Evolutionary conservation across 1,139 yeast genomes (phyloP).

Genomic region (Komagataea norvegica): DNA sequence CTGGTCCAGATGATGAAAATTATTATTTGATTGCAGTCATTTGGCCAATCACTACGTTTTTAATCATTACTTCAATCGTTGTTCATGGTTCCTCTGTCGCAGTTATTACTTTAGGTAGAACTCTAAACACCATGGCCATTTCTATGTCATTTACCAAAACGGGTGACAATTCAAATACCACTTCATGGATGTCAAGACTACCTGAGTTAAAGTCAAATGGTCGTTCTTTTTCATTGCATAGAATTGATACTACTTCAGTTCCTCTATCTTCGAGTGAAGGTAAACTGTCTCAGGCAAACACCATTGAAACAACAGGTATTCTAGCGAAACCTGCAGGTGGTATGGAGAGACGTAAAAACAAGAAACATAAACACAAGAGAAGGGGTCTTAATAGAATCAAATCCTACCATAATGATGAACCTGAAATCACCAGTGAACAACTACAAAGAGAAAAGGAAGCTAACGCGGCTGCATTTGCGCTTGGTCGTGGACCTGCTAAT

Average conservation of each 20-base stretch:
- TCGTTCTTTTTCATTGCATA: slow-evolving; percentile 72
- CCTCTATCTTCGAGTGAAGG: slow-evolving; percentile 20
- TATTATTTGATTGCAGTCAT: slow-evolving; percentile 68
- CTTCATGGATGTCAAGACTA: slow-evolving; percentile 82
- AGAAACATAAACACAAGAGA: slow-evolving; percentile 32
- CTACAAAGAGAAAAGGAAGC: slow-evolving; percentile 37
- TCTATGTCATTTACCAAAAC: slow-evolving; percentile 86
- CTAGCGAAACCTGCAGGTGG: slow-evolving; percentile 83
- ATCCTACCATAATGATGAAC: slow-evolving; percentile 24
- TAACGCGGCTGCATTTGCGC: slow-evolving; percentile 36
- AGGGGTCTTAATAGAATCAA: slow-evolving; percentile 13
- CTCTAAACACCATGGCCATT: slow-evolving; percentile 86
- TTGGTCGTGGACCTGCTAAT: slow-evolving; percentile 16
- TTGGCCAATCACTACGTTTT: slow-evolving; percentile 89
- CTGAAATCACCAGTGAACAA: slow-evolving; percentile 27
- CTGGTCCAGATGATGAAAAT: slow-evolving; percentile 49
- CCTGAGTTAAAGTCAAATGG: slow-evolving; percentile 72
- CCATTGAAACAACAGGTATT: slow-evolving; percentile 60
- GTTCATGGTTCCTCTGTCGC: slow-evolving; percentile 98
- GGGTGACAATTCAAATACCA: slow-evolving; percentile 52
- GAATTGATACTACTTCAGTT: slow-evolving; percentile 68
- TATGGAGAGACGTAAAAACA: slow-evolving; percentile 48
- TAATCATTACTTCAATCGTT: slow-evolving; percentile 79
- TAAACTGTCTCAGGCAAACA: slow-evolving; percentile 21
- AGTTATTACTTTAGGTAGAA: slow-evolving; percentile 81